A percentile compares a stretch with the other conserved stretches of the same genome.
phyloP scores from a whole-genome alignment of 306 rosid genomes.

The Abrus precatorius region DNA sequence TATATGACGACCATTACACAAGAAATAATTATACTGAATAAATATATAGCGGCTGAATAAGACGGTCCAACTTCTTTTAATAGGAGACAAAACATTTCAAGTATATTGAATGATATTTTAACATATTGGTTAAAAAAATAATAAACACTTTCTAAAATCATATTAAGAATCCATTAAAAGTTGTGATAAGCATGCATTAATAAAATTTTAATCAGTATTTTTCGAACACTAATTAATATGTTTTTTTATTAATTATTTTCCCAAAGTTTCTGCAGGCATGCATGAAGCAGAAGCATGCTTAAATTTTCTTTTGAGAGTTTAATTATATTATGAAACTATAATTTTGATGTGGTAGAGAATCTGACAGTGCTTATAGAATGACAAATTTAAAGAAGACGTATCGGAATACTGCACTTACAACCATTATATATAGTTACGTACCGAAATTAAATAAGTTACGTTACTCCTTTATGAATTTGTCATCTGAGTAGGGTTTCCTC shows the following conservation, averaged over 20 bases:
- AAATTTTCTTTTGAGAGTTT: neutral
- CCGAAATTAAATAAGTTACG: neutral
- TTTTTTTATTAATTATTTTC: neutral
- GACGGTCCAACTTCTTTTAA: neutral
- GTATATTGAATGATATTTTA: neutral
- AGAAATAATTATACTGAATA: neutral
- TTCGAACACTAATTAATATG: no score
- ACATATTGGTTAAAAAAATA: neutral
- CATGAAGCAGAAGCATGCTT: conserved; percentile 12
- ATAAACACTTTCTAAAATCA: neutral
- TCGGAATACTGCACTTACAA: conserved; percentile 1
- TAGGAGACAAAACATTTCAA: neutral
- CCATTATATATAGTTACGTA: conserved; percentile 26
- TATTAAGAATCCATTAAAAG: no score
- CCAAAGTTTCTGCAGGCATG: conserved; percentile 8
- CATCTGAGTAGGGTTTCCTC: neutral
- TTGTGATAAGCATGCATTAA: no score
- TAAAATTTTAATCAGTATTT: no score
- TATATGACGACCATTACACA: no score
- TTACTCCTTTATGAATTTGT: neutral
- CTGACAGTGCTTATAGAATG: neutral
- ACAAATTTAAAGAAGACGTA: conserved; percentile 34
- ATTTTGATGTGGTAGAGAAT: neutral
- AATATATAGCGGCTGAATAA: neutral
- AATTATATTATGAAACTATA: neutral